phyloP scores from a whole-genome alignment of 805 yeast genomes.

The Kuraishia cidri region DNA sequence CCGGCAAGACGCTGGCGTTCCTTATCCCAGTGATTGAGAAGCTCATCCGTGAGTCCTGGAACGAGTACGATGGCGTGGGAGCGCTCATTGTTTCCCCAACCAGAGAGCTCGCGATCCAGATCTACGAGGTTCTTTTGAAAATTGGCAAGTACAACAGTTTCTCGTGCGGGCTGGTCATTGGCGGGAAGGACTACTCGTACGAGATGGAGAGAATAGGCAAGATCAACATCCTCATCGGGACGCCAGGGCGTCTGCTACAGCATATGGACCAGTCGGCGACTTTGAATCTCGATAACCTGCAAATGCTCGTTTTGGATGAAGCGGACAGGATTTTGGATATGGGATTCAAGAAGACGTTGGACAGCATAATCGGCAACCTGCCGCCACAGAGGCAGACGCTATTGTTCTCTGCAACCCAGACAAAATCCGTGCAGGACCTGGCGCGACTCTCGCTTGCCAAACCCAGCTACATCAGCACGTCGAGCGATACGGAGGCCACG shows the following conservation, averaged over 20 bases:
- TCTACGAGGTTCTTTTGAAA: slow-evolving; percentile 76
- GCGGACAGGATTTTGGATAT: slow-evolving; percentile 90
- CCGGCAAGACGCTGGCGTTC: slow-evolving; percentile 87
- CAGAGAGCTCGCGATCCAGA: slow-evolving; percentile 85
- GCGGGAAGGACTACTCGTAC: slow-evolving; percentile 81
- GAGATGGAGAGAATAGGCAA: slow-evolving; percentile 74
- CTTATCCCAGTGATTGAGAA: slow-evolving; percentile 73
- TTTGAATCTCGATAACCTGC: slow-evolving; percentile 64
- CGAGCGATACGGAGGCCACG: slow-evolving; percentile 13
- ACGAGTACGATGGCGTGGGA: slow-evolving; percentile 81
- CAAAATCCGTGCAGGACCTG: slow-evolving; percentile 71
- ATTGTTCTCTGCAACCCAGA: slow-evolving; percentile 83
- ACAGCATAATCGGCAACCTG: slow-evolving; percentile 67
- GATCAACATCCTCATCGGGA: slow-evolving; percentile 79
- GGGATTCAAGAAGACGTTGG: slow-evolving; percentile 83
- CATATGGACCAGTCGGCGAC: slow-evolving; percentile 88
- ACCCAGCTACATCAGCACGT: slow-evolving; percentile 51
- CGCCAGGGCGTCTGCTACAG: slow-evolving; percentile 87
- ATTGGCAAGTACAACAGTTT: slow-evolving; percentile 69
- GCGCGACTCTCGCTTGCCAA: slow-evolving; percentile 68
- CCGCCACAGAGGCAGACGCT: slow-evolving; percentile 80
- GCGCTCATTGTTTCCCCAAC: slow-evolving; percentile 90
- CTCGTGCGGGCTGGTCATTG: slow-evolving; percentile 88
- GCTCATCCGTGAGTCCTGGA: slow-evolving; percentile 62
- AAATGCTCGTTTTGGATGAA: slow-evolving; percentile 78